phyloP scores from a whole-genome alignment of 805 yeast genomes.

The Hanseniaspora lindneri region DNA sequence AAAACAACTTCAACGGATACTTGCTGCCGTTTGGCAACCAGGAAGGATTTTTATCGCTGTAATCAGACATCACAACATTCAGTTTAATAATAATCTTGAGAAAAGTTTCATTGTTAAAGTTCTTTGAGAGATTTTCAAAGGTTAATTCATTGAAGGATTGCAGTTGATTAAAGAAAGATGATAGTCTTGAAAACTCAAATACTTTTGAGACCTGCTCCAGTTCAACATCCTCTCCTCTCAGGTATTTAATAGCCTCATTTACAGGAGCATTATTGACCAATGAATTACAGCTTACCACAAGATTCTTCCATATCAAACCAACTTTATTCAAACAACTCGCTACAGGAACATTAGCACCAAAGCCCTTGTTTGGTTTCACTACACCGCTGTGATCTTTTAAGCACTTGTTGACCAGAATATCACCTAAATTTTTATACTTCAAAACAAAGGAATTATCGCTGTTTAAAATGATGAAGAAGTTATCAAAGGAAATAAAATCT shows the following conservation, averaged over 20 bases:
- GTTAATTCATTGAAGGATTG: constrained; percentile 44
- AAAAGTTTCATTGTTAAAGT: constrained; percentile 77
- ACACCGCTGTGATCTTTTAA: constrained; percentile 5
- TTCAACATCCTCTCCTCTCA: constrained; percentile 52
- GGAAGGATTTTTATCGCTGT: constrained; percentile 39
- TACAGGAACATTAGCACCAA: not conserved
- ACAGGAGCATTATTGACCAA: not conserved
- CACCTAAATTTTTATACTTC: constrained; percentile 7
- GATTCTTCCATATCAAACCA: constrained; percentile 11
- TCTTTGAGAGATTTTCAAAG: constrained; percentile 53
- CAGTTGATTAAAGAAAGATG: constrained; percentile 39
- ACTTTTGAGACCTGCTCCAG: constrained; percentile 30
- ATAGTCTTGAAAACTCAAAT: constrained; percentile 34
- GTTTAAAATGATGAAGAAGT: constrained; percentile 59
- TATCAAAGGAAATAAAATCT: constrained; percentile 50
- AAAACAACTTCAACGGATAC: constrained; percentile 61
- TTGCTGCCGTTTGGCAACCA: constrained; percentile 71
- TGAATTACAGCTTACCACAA: constrained; percentile 4
- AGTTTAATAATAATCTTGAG: constrained; percentile 73
- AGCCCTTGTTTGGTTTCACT: not conserved
- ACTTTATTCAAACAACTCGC: constrained; percentile 9
- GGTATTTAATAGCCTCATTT: not conserved
- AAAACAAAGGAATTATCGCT: constrained; percentile 15
- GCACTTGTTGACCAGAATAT: constrained; percentile 7
- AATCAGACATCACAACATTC: constrained; percentile 64